A percentile compares a stretch with the other conserved stretches of the same genome.
Conservation (phyloP, 768 basidiomycete species). For the Amanita phalloides region DNA sequence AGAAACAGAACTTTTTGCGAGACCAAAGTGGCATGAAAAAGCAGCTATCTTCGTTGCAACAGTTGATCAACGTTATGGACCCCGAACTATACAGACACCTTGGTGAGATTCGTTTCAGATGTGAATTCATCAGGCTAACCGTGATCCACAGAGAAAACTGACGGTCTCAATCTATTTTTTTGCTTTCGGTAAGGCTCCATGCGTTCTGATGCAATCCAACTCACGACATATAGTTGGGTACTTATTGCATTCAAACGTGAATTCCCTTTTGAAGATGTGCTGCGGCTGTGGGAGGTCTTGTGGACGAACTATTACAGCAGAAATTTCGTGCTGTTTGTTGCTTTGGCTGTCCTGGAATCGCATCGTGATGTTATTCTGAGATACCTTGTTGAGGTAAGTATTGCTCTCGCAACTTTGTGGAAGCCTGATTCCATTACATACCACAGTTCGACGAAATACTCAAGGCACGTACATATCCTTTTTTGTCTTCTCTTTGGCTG, state of each 20-base stretch:
- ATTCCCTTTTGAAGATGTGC: constrained; percentile 85
- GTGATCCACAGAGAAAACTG: constrained; percentile 58
- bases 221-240: constrained; percentile 54
- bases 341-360: constrained; percentile 87
- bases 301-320: constrained; percentile 90
- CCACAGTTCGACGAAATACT: constrained; percentile 71
- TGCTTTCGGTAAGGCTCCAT: constrained; percentile 75
- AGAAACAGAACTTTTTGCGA: constrained; percentile 92
- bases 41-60: constrained; percentile 81
- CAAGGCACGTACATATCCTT: constrained; percentile 31
- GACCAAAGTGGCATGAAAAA: constrained; percentile 99
- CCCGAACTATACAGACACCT: constrained; percentile 90
- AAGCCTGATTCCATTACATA: not conserved
- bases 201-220: not conserved
- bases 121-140: not conserved
- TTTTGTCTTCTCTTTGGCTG: not conserved
- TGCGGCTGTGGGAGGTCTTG: constrained; percentile 87
- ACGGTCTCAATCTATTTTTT: constrained; percentile 91
- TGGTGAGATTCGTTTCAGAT: constrained; percentile 30
- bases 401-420: not conserved
- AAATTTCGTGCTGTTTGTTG: constrained; percentile 86
- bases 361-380: constrained; percentile 93
- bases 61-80: constrained; percentile 89
- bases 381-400: constrained; percentile 79
- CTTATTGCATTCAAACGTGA: constrained; percentile 95